Base-by-base conservation (phyloP, 495 filamentous ascomycete genomes). In the Daldinia concentrica region DNA sequence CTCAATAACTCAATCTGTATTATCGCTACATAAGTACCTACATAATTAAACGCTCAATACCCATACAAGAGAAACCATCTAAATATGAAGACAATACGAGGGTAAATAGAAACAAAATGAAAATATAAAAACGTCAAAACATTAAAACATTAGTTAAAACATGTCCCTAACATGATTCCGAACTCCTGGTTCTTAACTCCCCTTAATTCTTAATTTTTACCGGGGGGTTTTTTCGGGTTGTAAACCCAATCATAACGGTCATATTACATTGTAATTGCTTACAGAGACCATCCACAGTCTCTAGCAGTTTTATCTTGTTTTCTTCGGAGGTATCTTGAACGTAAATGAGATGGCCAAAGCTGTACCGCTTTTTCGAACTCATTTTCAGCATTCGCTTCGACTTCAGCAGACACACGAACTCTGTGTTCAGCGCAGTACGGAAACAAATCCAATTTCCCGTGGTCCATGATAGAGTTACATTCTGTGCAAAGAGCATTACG, bases 261-360 rank as follows among this genome's bases (percentile, higher is more conserved):
- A 6, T 41, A n/a, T 1, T 17, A 15, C n/a, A 17, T 17, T 0
- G 8, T 17, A 41, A 9, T 19, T 12, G 27, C 9, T 43, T 24
- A 66, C 1, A 41, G 22, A 45, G 64, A 68, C 45, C 50, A 55
- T 4, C 64, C 64, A 50, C 34, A 54, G 8, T 48, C 36, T 19
- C 58, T 26, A 6, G 32, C 48, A 4, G 11, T 50, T 14, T 15
- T 1, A 14, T 68, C 58, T 17, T 56, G 12, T 34, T 50, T 68
- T 9, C 58, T 61, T 61, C 64, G 64, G 32, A 45, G 4, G 37
- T 68, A 68, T 54, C 64, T 61, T 2, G 34, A 14, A 19, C 48
- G 45, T 19, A 45, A 36, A 17, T 39, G 56, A 9, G 22, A 24
- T 7, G 64, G 64, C 64, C 64, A 68, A 61, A 68, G 57, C 5